Percentiles rank a stretch among this genome's conserved stretches.
Evolutionary conservation across 1,139 yeast species (phyloP).

Genomic region (Scheffersomyces titani): DNA sequence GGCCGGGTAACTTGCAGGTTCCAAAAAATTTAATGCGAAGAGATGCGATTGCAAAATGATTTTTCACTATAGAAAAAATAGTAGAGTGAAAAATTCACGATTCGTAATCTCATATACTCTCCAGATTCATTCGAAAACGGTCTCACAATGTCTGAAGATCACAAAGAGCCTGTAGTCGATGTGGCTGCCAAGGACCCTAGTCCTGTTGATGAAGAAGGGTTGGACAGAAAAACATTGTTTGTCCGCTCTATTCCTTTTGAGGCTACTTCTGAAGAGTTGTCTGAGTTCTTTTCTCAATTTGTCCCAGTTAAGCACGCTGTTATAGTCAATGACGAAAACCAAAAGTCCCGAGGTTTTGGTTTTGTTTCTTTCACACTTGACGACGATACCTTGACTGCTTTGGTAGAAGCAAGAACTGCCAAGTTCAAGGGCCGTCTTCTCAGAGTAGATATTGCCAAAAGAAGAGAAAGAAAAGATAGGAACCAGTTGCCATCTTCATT

Average conservation of each 20-base stretch:
- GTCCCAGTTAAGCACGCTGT: slow-evolving; percentile 97
- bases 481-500: slow-evolving; percentile 13
- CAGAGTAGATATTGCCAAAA: slow-evolving; percentile 85
- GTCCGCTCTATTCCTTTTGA: slow-evolving; percentile 81
- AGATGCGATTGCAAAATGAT: neutral
- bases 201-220: slow-evolving; percentile 29
- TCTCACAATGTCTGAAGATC: neutral
- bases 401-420: slow-evolving; percentile 62
- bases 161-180: neutral
- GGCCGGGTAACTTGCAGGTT: neutral
- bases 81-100: neutral
- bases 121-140: neutral
- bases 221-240: slow-evolving; percentile 70
- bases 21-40: neutral
- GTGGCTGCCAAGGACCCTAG: slow-evolving; percentile 2
- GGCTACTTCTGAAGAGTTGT: slow-evolving; percentile 78
- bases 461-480: slow-evolving; percentile 73
- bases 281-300: slow-evolving; percentile 84
- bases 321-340: slow-evolving; percentile 75
- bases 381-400: slow-evolving; percentile 81
- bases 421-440: slow-evolving; percentile 69
- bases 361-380: slow-evolving; percentile 87
- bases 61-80: slow-evolving; percentile 1
- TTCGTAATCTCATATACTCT: neutral
- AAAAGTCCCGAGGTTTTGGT: slow-evolving; percentile 89